phyloP scores from a whole-genome alignment of 2,329 filamentous ascomycete genomes.

The Capronia coronata region DNA sequence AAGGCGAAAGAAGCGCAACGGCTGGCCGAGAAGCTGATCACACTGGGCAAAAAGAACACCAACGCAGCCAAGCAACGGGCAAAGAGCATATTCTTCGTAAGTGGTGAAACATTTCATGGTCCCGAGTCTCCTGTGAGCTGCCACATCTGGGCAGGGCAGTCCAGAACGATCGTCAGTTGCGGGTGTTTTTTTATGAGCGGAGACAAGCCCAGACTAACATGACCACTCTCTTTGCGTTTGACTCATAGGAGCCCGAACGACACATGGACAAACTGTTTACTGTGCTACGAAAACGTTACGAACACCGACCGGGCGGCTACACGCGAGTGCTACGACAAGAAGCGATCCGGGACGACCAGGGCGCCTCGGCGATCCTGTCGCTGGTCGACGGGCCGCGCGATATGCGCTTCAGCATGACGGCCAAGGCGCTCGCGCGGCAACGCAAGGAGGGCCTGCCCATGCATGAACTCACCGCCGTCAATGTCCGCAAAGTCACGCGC shows the following conservation, averaged over 20 bases:
- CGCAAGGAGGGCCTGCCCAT: slow-evolving; percentile 49
- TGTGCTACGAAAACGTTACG: slow-evolving; percentile 71
- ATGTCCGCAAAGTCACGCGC: slow-evolving; percentile 74
- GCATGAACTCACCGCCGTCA: slow-evolving; percentile 66
- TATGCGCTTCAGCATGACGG: slow-evolving; percentile 90
- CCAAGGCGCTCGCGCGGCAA: slow-evolving; percentile 66
- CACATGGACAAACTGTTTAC: slow-evolving; percentile 78
- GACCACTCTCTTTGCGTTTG: not conserved
- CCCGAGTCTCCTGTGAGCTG: no score
- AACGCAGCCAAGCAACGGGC: slow-evolving; percentile 69
- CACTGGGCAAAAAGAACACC: slow-evolving; percentile 86
- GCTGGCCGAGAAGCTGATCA: slow-evolving; percentile 89
- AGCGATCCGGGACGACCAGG: slow-evolving; percentile 80
- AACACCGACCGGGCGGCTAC: slow-evolving; percentile 76
- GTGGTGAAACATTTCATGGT: slow-evolving; percentile 34
- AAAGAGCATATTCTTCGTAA: slow-evolving; percentile 77
- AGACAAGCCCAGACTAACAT: not conserved
- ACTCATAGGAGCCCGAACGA: slow-evolving; percentile 37
- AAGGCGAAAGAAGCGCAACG: slow-evolving; percentile 97
- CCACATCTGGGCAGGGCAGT: no score
- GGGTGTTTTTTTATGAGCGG: no score
- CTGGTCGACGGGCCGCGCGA: slow-evolving; percentile 91
- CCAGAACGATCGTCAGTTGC: no score
- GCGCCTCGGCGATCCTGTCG: slow-evolving; percentile 82
- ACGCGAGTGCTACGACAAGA: slow-evolving; percentile 91